Conservation (phyloP, 495 filamentous ascomycete species). For the Tetracladium marchalianum region DNA sequence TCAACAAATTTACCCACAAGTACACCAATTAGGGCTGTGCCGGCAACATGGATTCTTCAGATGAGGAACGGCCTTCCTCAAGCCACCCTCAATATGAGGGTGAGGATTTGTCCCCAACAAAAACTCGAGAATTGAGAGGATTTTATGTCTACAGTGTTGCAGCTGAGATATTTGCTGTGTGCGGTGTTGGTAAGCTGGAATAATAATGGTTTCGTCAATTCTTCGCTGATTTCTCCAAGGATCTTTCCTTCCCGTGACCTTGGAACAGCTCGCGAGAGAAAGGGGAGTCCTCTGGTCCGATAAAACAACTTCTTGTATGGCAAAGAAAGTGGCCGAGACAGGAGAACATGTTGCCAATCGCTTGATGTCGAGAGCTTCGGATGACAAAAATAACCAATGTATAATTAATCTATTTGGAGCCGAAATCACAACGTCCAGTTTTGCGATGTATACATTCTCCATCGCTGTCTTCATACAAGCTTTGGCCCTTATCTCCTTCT, state of each 20-base stretch:
- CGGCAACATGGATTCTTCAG: no score
- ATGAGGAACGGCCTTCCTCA: background rate
- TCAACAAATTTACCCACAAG: no score
- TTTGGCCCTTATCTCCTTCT: slow-evolving; percentile 89
- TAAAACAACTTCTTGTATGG: slow-evolving; percentile 56
- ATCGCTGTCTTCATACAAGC: slow-evolving; percentile 82
- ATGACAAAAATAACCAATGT: slow-evolving; percentile 50
- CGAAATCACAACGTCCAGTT: slow-evolving; percentile 91
- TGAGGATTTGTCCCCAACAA: slow-evolving; percentile 85
- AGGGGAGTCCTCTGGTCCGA: slow-evolving; percentile 74
- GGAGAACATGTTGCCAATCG: slow-evolving; percentile 3
- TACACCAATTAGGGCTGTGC: no score
- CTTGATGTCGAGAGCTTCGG: slow-evolving; percentile 14
- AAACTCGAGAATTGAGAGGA: slow-evolving; percentile 72
- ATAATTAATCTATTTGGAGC: slow-evolving; percentile 70
- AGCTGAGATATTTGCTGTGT: slow-evolving; percentile 92
- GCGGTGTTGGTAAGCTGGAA: slow-evolving; percentile 48
- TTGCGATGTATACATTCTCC: slow-evolving; percentile 97
- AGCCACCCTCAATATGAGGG: slow-evolving; percentile 48
- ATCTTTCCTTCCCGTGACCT: slow-evolving; percentile 88
- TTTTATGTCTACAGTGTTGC: slow-evolving; percentile 97
- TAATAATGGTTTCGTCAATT: background rate
- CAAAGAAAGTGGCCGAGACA: slow-evolving; percentile 15
- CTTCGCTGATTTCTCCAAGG: slow-evolving; percentile 33
- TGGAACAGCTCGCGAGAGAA: slow-evolving; percentile 89